Evolutionary conservation across 1,139 yeast species (phyloP).

Genomic region (Geotrichum europaeum): DNA sequence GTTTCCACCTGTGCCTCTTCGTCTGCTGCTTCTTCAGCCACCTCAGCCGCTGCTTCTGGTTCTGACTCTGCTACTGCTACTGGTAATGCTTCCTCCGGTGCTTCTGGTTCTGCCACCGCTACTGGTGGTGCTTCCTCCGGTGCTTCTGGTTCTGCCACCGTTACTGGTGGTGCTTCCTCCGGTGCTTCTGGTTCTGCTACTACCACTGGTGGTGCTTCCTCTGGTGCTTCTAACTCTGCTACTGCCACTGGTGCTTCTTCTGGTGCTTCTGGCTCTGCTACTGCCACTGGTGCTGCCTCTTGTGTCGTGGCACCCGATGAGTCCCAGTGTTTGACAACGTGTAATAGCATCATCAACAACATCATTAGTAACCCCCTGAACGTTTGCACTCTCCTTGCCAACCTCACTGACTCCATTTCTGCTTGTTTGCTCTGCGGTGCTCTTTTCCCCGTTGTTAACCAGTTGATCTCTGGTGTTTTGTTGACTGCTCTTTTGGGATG

Average conservation of each 20-base stretch:
- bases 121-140: background rate
- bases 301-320: background rate
- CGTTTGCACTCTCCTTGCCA: constrained; percentile 6
- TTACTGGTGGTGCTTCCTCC: background rate
- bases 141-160: background rate
- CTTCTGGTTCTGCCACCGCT: background rate
- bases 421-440: constrained; percentile 53
- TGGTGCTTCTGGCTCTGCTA: background rate
- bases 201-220: background rate
- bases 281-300: background rate
- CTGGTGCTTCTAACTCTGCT: background rate
- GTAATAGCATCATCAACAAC: background rate
- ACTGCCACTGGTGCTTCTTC: background rate
- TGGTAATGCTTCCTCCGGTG: background rate
- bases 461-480: background rate
- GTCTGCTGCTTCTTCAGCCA: background rate
- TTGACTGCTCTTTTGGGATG: constrained; percentile 1
- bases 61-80: background rate
- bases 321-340: background rate
- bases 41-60: background rate
- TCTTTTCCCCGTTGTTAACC: constrained; percentile 3
- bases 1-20: background rate
- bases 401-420: constrained; percentile 18
- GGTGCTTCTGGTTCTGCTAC: background rate
- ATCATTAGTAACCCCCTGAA: background rate